Evolutionary conservation across 2,329 filamentous ascomycete species (phyloP).

Genomic region (Biscogniauxia marginata): DNA sequence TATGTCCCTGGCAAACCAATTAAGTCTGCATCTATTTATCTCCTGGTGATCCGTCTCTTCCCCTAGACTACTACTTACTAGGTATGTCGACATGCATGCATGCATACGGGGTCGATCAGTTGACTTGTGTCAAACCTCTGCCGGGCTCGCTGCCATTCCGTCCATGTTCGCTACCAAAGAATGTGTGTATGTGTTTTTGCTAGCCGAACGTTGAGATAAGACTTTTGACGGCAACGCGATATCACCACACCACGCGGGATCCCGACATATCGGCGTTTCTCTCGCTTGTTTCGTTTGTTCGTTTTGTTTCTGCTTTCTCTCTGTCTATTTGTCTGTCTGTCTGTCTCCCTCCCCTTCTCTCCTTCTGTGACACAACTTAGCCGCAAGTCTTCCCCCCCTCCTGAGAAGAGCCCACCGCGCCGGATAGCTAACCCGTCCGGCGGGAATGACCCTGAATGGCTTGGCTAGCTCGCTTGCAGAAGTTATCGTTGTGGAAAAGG

Average conservation of each 20-base stretch:
- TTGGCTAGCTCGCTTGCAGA: neutral
- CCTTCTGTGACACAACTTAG: neutral
- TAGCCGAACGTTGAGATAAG: too few relatives aligned
- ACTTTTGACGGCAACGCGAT: neutral
- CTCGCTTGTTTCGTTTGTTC: neutral
- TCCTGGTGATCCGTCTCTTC: too few relatives aligned
- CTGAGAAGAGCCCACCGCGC: neutral
- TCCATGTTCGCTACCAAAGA: too few relatives aligned
- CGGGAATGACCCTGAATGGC: neutral
- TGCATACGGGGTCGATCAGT: neutral
- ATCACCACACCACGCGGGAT: neutral
- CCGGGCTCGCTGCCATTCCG: too few relatives aligned
- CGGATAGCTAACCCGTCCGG: neutral
- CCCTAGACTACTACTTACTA: too few relatives aligned
- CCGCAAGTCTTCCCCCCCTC: neutral
- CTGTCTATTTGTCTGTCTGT: too few relatives aligned
- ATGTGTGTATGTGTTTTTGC: too few relatives aligned
- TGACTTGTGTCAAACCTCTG: neutral
- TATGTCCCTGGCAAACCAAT: neutral
- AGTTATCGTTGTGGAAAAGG: neutral
- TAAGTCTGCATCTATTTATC: neutral
- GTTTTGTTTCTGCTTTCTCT: too few relatives aligned
- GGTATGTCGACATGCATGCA: neutral
- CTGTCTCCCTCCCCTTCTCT: neutral
- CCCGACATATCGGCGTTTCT: neutral